Conservation (phyloP, 2,329 filamentous ascomycete genomes). For the Chrysosporium keratinophilum region DNA sequence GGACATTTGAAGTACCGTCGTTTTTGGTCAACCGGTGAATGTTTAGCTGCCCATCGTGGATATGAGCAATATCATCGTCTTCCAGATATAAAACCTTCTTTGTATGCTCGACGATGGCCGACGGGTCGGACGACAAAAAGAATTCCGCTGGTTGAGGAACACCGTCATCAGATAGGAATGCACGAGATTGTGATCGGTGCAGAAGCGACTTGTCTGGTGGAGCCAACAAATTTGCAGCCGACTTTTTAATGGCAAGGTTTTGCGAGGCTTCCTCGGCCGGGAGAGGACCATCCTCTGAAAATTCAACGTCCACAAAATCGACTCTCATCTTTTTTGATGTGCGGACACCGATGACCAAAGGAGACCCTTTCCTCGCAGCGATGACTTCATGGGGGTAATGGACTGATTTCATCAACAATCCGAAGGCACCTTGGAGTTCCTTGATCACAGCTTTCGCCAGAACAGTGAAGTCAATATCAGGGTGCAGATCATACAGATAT, state of each 20-base stretch:
- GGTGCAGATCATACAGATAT: constrained; percentile 93
- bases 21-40: constrained; percentile 97
- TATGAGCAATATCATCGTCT: constrained; percentile 98
- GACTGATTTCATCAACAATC: constrained; percentile 93
- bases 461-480: constrained; percentile 88
- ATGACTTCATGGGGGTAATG: constrained; percentile 98
- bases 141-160: constrained; percentile 97
- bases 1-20: constrained; percentile 91
- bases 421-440: constrained; percentile 95
- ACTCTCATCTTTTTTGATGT: constrained; percentile 99
- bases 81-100: constrained; percentile 99
- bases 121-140: constrained; percentile 97
- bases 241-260: constrained; percentile 93
- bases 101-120: constrained; percentile 97
- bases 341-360: constrained; percentile 91
- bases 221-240: constrained; percentile 61
- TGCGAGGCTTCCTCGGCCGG: constrained; percentile 91
- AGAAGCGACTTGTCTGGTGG: constrained; percentile 95
- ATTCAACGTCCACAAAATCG: constrained; percentile 98
- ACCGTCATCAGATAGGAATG: constrained; percentile 97
- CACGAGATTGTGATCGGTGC: constrained; percentile 95
- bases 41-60: constrained; percentile 97
- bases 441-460: constrained; percentile 96
- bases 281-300: constrained; percentile 76
- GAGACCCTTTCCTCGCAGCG: constrained; percentile 95